A percentile compares a stretch with the other conserved stretches of the same genome.
phyloP scores from a whole-genome alignment of 192 early-diverging fungal genomes.

The Coemansia sp. region DNA sequence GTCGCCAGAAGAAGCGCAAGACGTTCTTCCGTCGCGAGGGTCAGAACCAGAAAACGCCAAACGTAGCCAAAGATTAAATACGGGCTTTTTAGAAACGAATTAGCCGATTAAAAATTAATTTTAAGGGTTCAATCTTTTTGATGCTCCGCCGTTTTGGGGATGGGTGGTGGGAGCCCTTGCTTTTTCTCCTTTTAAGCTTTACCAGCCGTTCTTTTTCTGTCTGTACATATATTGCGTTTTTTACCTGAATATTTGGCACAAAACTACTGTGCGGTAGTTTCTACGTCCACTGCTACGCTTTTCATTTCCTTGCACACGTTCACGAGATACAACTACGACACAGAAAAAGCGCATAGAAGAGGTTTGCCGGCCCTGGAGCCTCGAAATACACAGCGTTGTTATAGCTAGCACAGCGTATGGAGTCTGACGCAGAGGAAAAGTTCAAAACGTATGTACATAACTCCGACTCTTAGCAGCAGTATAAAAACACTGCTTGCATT shows the following conservation, averaged over 20 bases:
- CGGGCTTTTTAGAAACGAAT: too few relatives aligned
- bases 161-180: slow-evolving; percentile 1
- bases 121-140: neutral
- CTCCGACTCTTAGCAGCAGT: neutral
- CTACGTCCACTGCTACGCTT: neutral
- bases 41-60: slow-evolving; percentile 30
- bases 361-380: neutral
- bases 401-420: slow-evolving; percentile 3
- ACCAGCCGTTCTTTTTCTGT: neutral
- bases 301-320: neutral
- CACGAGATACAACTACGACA: neutral
- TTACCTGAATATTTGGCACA: neutral
- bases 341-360: neutral
- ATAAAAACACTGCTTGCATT: neutral
- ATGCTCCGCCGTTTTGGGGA: neutral
- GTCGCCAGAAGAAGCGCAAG: slow-evolving; percentile 68
- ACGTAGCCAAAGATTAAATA: neutral
- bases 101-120: neutral
- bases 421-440: slow-evolving; percentile 11
- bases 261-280: neutral
- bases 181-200: neutral
- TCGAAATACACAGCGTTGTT: neutral
- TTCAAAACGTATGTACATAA: slow-evolving; percentile 9
- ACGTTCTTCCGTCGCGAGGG: slow-evolving; percentile 68
- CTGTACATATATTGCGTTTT: neutral